Base-by-base conservation (phyloP, 2,329 filamentous ascomycete species). In the Xylaria sp. region DNA sequence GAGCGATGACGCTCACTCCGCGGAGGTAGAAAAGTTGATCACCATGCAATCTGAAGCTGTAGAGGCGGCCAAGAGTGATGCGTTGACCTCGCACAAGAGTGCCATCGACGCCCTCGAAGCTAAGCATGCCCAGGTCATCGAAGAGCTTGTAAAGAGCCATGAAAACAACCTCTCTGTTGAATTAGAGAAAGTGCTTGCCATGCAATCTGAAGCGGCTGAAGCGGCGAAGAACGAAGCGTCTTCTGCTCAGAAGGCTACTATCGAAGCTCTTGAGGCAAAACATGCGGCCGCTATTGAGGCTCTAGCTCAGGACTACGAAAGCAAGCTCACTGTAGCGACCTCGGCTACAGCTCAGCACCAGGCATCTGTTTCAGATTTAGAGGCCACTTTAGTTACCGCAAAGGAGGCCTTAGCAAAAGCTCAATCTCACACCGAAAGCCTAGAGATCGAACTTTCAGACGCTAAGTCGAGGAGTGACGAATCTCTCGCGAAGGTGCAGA, bases 281-380 rank as follows among this genome's bases (percentile, higher is more conserved):
- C 80, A 84, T 73, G 78, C 81, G 41, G 78, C 76, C 30, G 83
- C 86, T 67, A 76, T 87, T n/a, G 81, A 85, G 71, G 81, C 83
- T 70, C 75, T 85, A 30, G 76, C 83, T 48, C 75, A 77, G 13
- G 75, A 72, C 6, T 70, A 74, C 65, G 77, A 79, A 67, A 60
- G 56, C 48, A 77, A 77, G 65, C 70, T 76, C 18, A 65, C 71
- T 20, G 52, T 69, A 2, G 72, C 75, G 23, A 70, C 70, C 56
- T 73, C 74, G 7, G 76, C 79, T 48, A 72, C 76, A 46, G 71
- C 75, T 48, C 75, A 79, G 69, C 76, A 79, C 55, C 74, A 79
- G 71, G 70, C 72, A 48, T 67, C 77, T 39, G 74, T 72, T 48
- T 74, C 75, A 13, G 74, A 78, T 55, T 71, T 77, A 59, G 74